Evolutionary conservation across 169 alveolate genomes (phyloP), one percentile per base, ranked within the genome.

Genomic region (Plasmodium ovale): DNA sequence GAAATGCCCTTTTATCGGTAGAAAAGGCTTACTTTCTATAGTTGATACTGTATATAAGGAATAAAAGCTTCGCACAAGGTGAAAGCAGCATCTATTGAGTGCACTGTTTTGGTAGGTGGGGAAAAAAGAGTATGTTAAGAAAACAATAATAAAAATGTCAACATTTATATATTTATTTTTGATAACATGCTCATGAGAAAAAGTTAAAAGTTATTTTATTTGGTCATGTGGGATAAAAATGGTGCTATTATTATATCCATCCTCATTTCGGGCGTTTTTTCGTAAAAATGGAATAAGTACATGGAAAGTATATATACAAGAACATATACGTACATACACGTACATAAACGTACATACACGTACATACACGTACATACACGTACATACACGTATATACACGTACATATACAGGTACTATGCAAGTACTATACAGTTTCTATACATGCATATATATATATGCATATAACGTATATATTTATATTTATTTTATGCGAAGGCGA

Each of bases 81-180:
- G 21, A n/a, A 54, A n/a, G 27, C 35, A 54, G 64, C 0, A 54
- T 54, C 16, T 54, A 54, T 54, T 16, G 7, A 16, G 16, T 44
- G 9, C 33, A 68, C 23, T 70, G 59, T 51, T 47, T 33, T 31
- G 29, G 31, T 51, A 70, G 25, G 49, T 70, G 59, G 84, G 67
- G 65, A 70, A 70, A 69, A 70, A 70, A 29, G 84, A 70, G 62
- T 44, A 70, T 44, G 7, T 19, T 54, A 21, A 16, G 16, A 54
- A 70, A 68, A 42, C 79, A 23, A 2, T 49, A 44, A 49, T 25
- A 35, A 39, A 65, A 16, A 70, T n/a, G 51, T 4, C 65, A 14
- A 51, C 53, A 54, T 54, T 70, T 47, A 70, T 70, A 58, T 14
- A 54, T n/a, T n/a, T 54, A 16, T 54, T 54, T n/a, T 54, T 54